Base-by-base conservation (phyloP, 1,284 basidiomycete genomes). In the Neonothopanus nambi region DNA sequence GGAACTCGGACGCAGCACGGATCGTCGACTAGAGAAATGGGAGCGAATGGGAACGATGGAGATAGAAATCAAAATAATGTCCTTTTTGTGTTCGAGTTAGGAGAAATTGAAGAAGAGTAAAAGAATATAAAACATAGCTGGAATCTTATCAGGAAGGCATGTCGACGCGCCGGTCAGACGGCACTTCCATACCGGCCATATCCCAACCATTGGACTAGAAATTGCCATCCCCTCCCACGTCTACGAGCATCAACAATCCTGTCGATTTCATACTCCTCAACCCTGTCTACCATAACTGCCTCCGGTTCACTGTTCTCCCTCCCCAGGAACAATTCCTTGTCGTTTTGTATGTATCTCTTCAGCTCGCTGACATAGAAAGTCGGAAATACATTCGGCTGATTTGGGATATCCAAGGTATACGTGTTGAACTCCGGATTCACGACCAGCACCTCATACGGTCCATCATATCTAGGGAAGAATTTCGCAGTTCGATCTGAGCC, bases 401-500 rank as follows among this genome's bases (percentile, higher is more conserved):
- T 48, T 1, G 63, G 63, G 7, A 63, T 17, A 17, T 53, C 47
- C 1, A 58, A 47, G 0, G 44, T 52, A 37, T 55, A 49, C 21
- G 17, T 39, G 20, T 36, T 38, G 7, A 33, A 50, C 26, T 46
- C 52, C 0, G 24, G 48, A 39, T 40, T 39, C 1, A 39, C 26
- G 3, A 39, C n/a, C 0, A 47, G 41, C 7, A 60, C 23, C 8
- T 23, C 12, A 18, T 57, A 62, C 23, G 58, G 62, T 2, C 62
- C 55, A 21, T 63, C 58, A 36, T 47, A 59, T 1, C n/a, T n/a
- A n/a, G n/a, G n/a, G n/a, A n/a, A n/a, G n/a, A n/a, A n/a, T n/a
- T n/a, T n/a, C n/a, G n/a, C 51, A 35, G 23, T 15, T 53, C 48
- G 8, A 56, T 54, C 0, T 48, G 41, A n/a, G 48, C 13, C 3